phyloP scores from a whole-genome alignment of 148 eudicot species.

The Polygonum maritimum region DNA sequence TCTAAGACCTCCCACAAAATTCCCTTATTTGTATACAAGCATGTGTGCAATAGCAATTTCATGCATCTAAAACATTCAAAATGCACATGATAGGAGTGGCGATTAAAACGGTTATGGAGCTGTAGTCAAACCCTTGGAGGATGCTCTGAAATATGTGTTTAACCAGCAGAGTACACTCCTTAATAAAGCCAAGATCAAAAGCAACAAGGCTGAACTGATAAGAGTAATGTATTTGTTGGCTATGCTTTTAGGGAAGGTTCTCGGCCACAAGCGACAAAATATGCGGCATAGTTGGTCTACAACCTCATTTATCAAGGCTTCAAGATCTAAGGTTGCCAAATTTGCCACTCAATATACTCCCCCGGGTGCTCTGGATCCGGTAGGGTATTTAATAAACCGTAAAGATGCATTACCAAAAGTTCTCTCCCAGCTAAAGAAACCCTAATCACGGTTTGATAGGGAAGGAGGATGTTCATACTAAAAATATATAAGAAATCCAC shows the following conservation, averaged over 20 bases:
- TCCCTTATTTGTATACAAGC: background rate
- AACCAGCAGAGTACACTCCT: background rate
- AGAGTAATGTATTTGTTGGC: background rate
- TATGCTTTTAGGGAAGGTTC: background rate
- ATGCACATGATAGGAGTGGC: no score
- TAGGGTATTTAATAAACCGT: background rate
- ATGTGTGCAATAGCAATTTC: background rate
- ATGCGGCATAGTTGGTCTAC: background rate
- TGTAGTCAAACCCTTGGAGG: background rate
- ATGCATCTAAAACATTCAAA: background rate
- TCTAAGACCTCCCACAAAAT: background rate
- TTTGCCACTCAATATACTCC: background rate
- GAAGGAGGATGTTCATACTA: no score
- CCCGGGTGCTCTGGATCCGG: background rate
- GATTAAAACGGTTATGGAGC: background rate
- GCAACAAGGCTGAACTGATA: background rate
- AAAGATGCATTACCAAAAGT: background rate
- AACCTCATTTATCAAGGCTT: background rate
- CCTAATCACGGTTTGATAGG: no score
- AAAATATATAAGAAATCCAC: no score
- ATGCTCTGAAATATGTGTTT: background rate
- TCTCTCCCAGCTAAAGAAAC: background rate
- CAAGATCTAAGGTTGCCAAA: background rate
- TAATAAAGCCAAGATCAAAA: background rate
- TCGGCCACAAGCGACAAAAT: background rate